Base-by-base conservation (phyloP, 2,329 filamentous ascomycete genomes). In the Colletotrichum costaricense region DNA sequence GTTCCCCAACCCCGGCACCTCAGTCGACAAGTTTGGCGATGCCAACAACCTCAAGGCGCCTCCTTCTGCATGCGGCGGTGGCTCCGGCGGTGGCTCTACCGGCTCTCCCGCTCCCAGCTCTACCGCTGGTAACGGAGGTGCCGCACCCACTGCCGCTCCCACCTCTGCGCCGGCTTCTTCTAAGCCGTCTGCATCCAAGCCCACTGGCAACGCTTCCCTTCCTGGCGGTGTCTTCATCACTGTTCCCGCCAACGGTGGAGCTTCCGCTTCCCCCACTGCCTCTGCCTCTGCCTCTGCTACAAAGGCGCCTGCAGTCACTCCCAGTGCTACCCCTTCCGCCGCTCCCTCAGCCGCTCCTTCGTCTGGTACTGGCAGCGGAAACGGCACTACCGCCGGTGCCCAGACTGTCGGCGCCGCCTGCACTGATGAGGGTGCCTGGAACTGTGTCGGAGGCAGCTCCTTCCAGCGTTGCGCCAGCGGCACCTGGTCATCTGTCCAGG, bases 401-500 rank as follows among this genome's bases (percentile, higher is more conserved):
- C 74, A 84, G 28, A 76, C 86, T 1, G 81, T 79, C 6, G 88
- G 88, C 49, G 79, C 84, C 22, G 80, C 85, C 0, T 90, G 88
- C 79, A 76, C 83, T 8, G 59, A 75, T 1, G 87, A 89, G 58
- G 89, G 88, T 1, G 78, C 79, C 12, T 91, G 86, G 86, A 89
- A 89, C 82, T 91, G 89, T 75, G 81, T 90, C 7, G 81, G 78
- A 0, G 87, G 88, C 16, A 81, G 78, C 1, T 83, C 84, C 0
- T 91, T 85, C 85, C 88, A 90, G 79, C 88, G 87, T 60, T 91
- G 89, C 71, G 89, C 84, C 8, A 86, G 84, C 2, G 88, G 89
- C 9, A 49, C 75, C 0, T 91, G 89, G 89, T 87, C 88, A 2
- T 77, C 80, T 0, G 68, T 79, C 2, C 83, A 84, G 72, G 55